A percentile compares a stretch with the other conserved stretches of the same genome.
These are phyloP conservation scores for Cercophora scortea DNA, from an alignment of 495 filamentous ascomycete genomes.

Conservation along the genomic window DNA sequence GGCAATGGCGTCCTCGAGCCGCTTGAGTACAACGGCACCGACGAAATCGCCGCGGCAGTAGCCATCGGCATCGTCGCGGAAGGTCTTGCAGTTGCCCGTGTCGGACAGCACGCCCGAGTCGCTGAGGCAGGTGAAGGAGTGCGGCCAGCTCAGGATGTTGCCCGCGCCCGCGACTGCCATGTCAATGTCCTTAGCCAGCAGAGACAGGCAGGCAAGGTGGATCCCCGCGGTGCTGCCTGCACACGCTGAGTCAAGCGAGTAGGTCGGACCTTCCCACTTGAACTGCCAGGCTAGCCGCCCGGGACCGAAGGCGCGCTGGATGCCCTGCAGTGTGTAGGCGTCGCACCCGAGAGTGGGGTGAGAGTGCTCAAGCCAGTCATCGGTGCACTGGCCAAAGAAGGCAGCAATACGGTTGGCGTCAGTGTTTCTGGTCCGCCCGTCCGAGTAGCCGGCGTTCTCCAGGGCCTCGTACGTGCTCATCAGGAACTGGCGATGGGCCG, in stretches of 20 bases:
- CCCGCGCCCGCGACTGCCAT: constrained; percentile 53
- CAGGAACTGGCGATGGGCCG: constrained; percentile 66
- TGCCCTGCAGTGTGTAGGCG: constrained; percentile 61
- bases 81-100: constrained; percentile 20
- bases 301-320: constrained; percentile 59
- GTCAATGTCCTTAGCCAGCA: constrained; percentile 65
- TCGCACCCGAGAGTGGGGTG: constrained; percentile 57
- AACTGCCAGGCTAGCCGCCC: constrained; percentile 34
- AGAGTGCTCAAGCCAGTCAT: constrained; percentile 74
- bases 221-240: constrained; percentile 30
- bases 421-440: constrained; percentile 64
- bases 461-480: constrained; percentile 76
- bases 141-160: constrained; percentile 58
- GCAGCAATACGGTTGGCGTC: constrained; percentile 71
- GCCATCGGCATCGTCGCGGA: constrained; percentile 38
- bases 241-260: constrained; percentile 38
- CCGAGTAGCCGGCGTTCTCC: constrained; percentile 72
- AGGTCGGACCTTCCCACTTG: constrained; percentile 27
- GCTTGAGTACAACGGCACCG: constrained; percentile 38
- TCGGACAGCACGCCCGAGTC: constrained; percentile 27
- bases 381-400: constrained; percentile 75
- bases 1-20: constrained; percentile 36
- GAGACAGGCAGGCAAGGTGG: constrained; percentile 47
- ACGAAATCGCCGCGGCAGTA: constrained; percentile 33
- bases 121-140: constrained; percentile 55